A percentile compares a stretch with the other conserved stretches of the same genome.
Conservation (phyloP, 106 monocot species). For the Allium fistulosum region DNA sequence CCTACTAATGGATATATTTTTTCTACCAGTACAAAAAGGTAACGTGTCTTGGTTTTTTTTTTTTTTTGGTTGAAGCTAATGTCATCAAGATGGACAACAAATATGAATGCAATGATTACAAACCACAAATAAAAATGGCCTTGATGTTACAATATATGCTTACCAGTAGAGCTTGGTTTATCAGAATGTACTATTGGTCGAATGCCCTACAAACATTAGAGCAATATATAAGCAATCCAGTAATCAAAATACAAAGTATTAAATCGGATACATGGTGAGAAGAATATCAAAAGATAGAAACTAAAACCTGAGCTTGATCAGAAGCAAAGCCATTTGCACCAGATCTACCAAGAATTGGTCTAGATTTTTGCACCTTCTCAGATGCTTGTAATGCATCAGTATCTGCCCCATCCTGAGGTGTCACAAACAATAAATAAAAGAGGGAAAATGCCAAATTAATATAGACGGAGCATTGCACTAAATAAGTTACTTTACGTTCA, state of each 20-base stretch:
- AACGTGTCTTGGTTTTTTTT: too few relatives aligned
- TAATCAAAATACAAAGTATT: not conserved
- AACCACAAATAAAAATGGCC: too few relatives aligned
- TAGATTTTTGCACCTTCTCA: constrained; percentile 64
- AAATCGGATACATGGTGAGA: not conserved
- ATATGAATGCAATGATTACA: too few relatives aligned
- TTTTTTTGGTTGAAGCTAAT: too few relatives aligned
- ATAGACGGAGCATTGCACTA: not conserved
- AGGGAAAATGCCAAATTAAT: not conserved
- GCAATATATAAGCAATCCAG: not conserved
- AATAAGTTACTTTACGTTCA: too few relatives aligned
- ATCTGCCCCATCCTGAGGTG: constrained; percentile 53
- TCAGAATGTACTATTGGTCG: constrained; percentile 54
- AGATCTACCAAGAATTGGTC: constrained; percentile 68
- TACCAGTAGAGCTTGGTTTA: constrained; percentile 55
- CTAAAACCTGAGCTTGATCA: constrained; percentile 43
- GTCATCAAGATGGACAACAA: too few relatives aligned
- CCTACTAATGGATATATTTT: too few relatives aligned
- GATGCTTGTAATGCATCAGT: constrained; percentile 60
- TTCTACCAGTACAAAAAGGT: too few relatives aligned
- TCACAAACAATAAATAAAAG: not conserved
- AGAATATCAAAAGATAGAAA: not conserved
- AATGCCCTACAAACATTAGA: constrained; percentile 26
- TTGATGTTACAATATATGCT: not conserved
- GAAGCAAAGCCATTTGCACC: constrained; percentile 68